Conservation (phyloP, 192 early-diverging fungal species). For the Rhizoclosmatium globosum region DNA sequence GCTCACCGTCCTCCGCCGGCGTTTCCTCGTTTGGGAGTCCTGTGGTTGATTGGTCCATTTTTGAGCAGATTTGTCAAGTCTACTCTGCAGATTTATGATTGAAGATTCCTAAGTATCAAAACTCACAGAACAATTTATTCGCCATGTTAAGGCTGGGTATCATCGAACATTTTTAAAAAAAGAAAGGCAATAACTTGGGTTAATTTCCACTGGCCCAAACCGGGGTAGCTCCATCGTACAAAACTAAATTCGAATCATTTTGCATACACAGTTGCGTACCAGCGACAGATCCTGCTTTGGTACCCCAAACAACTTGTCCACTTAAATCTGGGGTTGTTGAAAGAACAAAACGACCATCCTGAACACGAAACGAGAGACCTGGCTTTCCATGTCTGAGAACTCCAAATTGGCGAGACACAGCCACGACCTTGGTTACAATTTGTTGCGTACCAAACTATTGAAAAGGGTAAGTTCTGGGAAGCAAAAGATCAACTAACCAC, state of each 20-base stretch:
- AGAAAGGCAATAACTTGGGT: too few relatives aligned
- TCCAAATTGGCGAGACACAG: neutral
- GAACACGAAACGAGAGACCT: neutral
- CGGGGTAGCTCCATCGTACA: neutral
- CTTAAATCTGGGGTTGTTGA: neutral
- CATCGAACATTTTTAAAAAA: too few relatives aligned
- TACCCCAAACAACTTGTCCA: neutral
- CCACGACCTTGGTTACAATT: neutral
- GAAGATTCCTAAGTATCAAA: too few relatives aligned
- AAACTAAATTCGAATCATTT: neutral
- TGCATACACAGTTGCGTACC: neutral
- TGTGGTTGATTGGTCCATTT: conserved; percentile 8
- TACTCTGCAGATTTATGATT: too few relatives aligned
- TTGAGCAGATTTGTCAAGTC: neutral
- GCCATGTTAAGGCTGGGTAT: too few relatives aligned
- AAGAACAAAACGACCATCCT: neutral
- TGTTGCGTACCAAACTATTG: too few relatives aligned
- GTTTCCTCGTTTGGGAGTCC: neutral
- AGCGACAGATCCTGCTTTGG: neutral
- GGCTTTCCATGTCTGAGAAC: neutral
- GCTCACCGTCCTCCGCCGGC: neutral
- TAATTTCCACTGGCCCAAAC: too few relatives aligned
- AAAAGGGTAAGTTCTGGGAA: too few relatives aligned
- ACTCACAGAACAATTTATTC: too few relatives aligned
- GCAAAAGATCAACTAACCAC: too few relatives aligned